These are phyloP conservation scores for Fusarium irregulare DNA, from an alignment of 2,329 filamentous ascomycete genomes.

Conservation along the genomic window DNA sequence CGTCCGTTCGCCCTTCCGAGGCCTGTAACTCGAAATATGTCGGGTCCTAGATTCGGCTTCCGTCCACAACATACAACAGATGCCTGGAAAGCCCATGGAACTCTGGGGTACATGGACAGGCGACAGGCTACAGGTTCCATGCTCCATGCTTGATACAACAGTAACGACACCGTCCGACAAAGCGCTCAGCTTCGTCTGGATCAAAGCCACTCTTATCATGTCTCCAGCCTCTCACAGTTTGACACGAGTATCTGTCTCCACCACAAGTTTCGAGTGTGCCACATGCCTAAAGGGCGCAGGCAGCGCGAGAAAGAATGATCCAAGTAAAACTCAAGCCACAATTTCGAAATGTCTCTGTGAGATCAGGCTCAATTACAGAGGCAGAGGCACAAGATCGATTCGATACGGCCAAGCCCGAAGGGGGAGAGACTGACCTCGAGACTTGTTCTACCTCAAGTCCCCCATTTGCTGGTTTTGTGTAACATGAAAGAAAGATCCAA, in stretches of 20 bases:
- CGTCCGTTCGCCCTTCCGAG: slow-evolving; percentile 25
- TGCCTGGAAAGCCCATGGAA: not conserved
- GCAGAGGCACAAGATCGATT: slow-evolving; percentile 11
- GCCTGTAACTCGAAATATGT: slow-evolving; percentile 3
- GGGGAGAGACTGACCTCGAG: not conserved
- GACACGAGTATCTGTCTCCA: slow-evolving; percentile 48
- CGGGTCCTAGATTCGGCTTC: slow-evolving; percentile 34
- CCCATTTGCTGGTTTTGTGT: slow-evolving; percentile 13
- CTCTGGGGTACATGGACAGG: slow-evolving; percentile 17
- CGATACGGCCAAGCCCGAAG: slow-evolving; percentile 9
- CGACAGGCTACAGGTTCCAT: not conserved
- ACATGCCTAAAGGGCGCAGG: slow-evolving; percentile 33
- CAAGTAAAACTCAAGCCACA: slow-evolving; percentile 28
- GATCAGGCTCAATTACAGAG: slow-evolving; percentile 7
- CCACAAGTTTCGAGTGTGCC: slow-evolving; percentile 37
- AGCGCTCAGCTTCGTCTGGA: slow-evolving; percentile 19
- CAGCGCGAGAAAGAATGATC: not conserved
- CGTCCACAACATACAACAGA: slow-evolving; percentile 9
- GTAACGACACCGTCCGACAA: slow-evolving; percentile 2
- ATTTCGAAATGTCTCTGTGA: slow-evolving; percentile 12
- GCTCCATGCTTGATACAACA: slow-evolving; percentile 13
- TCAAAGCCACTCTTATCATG: slow-evolving; percentile 36
- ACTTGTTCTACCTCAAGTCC: not conserved
- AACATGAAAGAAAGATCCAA: slow-evolving; percentile 8
- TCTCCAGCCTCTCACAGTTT: slow-evolving; percentile 48